Evolutionary conservation across 768 basidiomycete genomes (phyloP), one percentile per base, ranked within the genome.

Genomic region (Tulasnella sp.): DNA sequence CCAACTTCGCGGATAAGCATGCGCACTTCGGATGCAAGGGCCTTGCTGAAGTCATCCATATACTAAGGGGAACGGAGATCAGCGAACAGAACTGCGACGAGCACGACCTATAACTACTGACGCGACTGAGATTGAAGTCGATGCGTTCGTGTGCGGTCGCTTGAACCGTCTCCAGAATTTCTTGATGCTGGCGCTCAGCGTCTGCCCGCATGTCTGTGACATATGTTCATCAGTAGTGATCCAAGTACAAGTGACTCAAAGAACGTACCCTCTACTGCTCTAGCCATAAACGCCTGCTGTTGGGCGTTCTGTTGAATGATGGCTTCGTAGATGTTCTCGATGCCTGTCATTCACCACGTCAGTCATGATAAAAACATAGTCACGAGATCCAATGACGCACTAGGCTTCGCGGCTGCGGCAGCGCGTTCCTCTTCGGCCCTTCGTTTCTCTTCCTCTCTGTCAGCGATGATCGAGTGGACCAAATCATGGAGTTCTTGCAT

Each of bases 1-100:
- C 92, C 91, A 44, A 94, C 92, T 81, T 94, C 92, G 40, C 85
- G 86, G 11, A 94, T 84, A 16, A 94, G 83, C 85, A 91, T 89
- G 36, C 91, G 87, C 11, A 94, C 92, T 81, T 94, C 92, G 17
- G 86, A 83, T 2, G 92, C 91, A 62, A 94, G 80, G 0, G 92
- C 89, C 78, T 88, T 90, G 79, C 91, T 93, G 81, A 94, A 94
- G 72, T 94, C 91, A 74, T 94, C 90, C 16, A 94, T 84, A 78
- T 94, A 94, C 76, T 76, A 44, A 26, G 40, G 44, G 39, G 17
- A 62, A 22, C 22, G 64, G 71, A 44, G 32, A 32, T 64, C 44
- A 66, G 26, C 26, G 5, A 41, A 17, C 41, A 75, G 74, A 76
- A 44, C 29, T 37, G 6, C 40, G 22, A 73, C 6, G 9, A 44